A percentile compares a stretch with the other conserved stretches of the same genome.
phyloP scores from a whole-genome alignment of 805 yeast species.

The Candida nitratophila region DNA sequence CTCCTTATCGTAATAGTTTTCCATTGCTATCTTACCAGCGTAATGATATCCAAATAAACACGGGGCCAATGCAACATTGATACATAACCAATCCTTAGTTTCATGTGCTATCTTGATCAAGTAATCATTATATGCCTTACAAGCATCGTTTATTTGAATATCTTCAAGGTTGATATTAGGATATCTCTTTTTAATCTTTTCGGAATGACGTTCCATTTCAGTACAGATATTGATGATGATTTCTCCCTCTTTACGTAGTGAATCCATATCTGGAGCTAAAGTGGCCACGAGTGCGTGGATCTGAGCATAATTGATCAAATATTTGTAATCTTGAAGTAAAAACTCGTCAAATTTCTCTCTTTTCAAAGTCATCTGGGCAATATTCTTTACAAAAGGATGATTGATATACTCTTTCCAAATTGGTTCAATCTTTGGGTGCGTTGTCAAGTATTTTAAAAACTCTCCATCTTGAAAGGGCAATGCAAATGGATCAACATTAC shows the following conservation, averaged over 20 bases:
- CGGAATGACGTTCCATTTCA: slow-evolving; percentile 52
- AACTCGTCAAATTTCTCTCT: slow-evolving; percentile 37
- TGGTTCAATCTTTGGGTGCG: slow-evolving; percentile 47
- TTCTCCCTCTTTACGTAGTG: slow-evolving; percentile 41
- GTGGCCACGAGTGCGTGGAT: slow-evolving; percentile 59
- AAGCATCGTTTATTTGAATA: slow-evolving; percentile 47
- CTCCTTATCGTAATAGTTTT: slow-evolving; percentile 4
- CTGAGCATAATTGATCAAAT: slow-evolving; percentile 60
- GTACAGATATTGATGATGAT: slow-evolving; percentile 43
- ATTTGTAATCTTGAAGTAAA: slow-evolving; percentile 60
- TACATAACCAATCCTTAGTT: slow-evolving; percentile 54
- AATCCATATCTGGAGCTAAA: slow-evolving; percentile 48
- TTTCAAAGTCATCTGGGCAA: slow-evolving; percentile 47
- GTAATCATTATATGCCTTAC: slow-evolving; percentile 55
- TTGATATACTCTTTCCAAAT: slow-evolving; percentile 52
- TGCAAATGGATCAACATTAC: slow-evolving; percentile 1
- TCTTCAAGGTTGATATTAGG: slow-evolving; percentile 39
- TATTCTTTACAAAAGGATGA: slow-evolving; percentile 52
- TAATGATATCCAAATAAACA: slow-evolving; percentile 67
- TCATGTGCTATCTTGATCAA: slow-evolving; percentile 44
- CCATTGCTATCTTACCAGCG: slow-evolving; percentile 33
- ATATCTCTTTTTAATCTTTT: slow-evolving; percentile 34
- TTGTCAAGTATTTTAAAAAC: slow-evolving; percentile 42
- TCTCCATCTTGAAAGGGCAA: slow-evolving; percentile 22
- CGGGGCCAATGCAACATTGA: slow-evolving; percentile 65